Evolutionary conservation across 1,139 yeast genomes (phyloP).

Genomic region (Kodamaea plutei): DNA sequence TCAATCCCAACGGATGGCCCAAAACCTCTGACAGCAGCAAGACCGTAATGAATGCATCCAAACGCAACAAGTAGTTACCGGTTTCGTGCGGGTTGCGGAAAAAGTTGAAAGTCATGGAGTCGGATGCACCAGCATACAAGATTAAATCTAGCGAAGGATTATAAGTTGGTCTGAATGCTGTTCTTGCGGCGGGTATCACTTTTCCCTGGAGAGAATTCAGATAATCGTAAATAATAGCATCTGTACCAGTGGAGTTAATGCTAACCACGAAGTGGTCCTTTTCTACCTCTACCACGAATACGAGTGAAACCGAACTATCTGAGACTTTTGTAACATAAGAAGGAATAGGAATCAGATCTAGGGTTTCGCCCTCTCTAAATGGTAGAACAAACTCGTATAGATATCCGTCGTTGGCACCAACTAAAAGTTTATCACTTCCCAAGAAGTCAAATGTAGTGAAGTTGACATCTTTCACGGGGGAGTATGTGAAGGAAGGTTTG

Average conservation of each 20-base stretch:
- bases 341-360: slow-evolving; percentile 28
- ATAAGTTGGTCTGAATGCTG: slow-evolving; percentile 23
- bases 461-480: slow-evolving; percentile 6
- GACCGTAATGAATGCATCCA: slow-evolving; percentile 29
- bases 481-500: slow-evolving; percentile 27
- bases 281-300: slow-evolving; percentile 36
- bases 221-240: slow-evolving; percentile 38
- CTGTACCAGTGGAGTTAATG: slow-evolving; percentile 49
- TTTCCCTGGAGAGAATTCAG: slow-evolving; percentile 35
- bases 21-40: slow-evolving; percentile 29
- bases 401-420: slow-evolving; percentile 65
- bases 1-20: slow-evolving; percentile 58
- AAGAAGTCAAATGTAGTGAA: slow-evolving; percentile 52
- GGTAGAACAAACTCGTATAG: slow-evolving; percentile 59
- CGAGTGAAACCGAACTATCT: slow-evolving; percentile 46
- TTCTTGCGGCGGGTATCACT: slow-evolving; percentile 17
- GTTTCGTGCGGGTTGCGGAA: slow-evolving; percentile 36
- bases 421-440: slow-evolving; percentile 44
- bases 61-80: slow-evolving; percentile 25
- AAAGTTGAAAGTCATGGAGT: slow-evolving; percentile 27
- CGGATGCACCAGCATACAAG: slow-evolving; percentile 19
- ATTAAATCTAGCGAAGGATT: slow-evolving; percentile 16
- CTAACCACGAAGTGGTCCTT: slow-evolving; percentile 31
- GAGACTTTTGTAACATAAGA: slow-evolving; percentile 47
- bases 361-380: slow-evolving; percentile 11